Evolutionary conservation across 2,329 filamentous ascomycete genomes (phyloP).

Genomic region (Macrophomina pseudophaseolina): DNA sequence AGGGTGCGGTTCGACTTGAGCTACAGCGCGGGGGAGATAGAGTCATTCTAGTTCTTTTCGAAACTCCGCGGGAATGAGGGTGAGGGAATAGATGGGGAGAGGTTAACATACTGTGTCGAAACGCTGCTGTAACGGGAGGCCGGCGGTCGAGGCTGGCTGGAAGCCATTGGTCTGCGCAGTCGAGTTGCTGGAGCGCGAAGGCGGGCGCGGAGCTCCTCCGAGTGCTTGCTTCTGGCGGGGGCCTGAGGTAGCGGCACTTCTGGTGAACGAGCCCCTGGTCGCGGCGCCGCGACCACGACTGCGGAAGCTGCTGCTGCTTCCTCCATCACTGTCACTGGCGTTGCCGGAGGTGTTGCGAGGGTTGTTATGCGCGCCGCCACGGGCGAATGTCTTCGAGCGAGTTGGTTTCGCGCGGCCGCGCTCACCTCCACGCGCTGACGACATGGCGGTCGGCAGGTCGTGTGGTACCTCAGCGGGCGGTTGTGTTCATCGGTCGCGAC

Average conservation of each 20-base stretch:
- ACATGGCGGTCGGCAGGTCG: slow-evolving; percentile 26
- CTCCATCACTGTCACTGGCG: slow-evolving; percentile 23
- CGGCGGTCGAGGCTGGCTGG: slow-evolving; percentile 14
- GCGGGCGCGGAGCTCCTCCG: slow-evolving; percentile 14
- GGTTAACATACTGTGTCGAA: slow-evolving; percentile 26
- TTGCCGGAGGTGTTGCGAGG: neutral
- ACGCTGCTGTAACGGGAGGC: slow-evolving; percentile 18
- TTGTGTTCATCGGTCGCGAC: slow-evolving; percentile 6
- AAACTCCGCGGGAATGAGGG: neutral
- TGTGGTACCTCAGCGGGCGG: slow-evolving; percentile 9
- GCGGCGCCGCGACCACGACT: slow-evolving; percentile 4
- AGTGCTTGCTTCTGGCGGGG: slow-evolving; percentile 14
- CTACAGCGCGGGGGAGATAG: slow-evolving; percentile 22
- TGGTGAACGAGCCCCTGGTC: neutral
- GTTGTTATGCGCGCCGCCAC: slow-evolving; percentile 11
- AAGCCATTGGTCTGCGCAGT: slow-evolving; percentile 1
- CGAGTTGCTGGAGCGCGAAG: slow-evolving; percentile 10
- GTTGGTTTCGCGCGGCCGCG: slow-evolving; percentile 20
- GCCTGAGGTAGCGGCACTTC: slow-evolving; percentile 12
- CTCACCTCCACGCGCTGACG: slow-evolving; percentile 27
- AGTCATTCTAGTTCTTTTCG: slow-evolving; percentile 26
- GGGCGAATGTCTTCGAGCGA: slow-evolving; percentile 1
- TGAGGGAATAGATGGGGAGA: neutral
- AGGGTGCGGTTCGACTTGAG: slow-evolving; percentile 29
- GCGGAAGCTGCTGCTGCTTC: neutral